Evolutionary conservation across 2,329 filamentous ascomycete species (phyloP).

Genomic region (Neoarthrinium moseri): DNA sequence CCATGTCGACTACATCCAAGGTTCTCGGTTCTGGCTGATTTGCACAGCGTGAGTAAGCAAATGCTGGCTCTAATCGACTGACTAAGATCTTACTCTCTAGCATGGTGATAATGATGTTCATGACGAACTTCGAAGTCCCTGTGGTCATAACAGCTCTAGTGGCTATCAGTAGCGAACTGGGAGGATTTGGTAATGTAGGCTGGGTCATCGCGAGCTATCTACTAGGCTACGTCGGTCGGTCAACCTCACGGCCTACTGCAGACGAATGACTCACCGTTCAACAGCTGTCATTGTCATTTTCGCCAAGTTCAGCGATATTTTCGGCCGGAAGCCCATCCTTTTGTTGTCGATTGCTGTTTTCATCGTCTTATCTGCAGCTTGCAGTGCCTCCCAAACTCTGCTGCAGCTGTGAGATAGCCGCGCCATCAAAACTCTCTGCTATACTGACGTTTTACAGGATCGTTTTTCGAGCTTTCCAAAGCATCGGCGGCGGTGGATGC

Average conservation of each 20-base stretch:
- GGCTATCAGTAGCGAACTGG: background rate
- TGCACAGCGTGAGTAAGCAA: no score
- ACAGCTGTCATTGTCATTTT: conserved; percentile 38
- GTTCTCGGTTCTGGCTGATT: no score
- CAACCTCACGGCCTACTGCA: background rate
- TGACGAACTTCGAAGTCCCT: background rate
- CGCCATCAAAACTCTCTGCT: background rate
- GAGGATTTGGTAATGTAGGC: background rate
- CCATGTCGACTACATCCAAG: no score
- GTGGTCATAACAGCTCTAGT: background rate
- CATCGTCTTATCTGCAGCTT: conserved; percentile 26
- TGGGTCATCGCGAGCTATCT: background rate
- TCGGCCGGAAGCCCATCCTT: conserved; percentile 37
- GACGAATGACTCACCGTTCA: background rate
- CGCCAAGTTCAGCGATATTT: conserved; percentile 43
- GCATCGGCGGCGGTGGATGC: conserved; percentile 46
- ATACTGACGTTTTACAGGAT: conserved; percentile 23
- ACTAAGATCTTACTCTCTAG: no score
- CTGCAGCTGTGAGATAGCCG: background rate
- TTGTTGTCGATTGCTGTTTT: conserved; percentile 36
- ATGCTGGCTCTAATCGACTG: no score
- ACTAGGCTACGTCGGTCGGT: background rate
- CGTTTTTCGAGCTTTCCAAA: conserved; percentile 37
- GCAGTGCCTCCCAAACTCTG: background rate
- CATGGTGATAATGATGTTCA: no score